Evolutionary conservation across 306 rosid species (phyloP).

Genomic region (Argentina anserina): DNA sequence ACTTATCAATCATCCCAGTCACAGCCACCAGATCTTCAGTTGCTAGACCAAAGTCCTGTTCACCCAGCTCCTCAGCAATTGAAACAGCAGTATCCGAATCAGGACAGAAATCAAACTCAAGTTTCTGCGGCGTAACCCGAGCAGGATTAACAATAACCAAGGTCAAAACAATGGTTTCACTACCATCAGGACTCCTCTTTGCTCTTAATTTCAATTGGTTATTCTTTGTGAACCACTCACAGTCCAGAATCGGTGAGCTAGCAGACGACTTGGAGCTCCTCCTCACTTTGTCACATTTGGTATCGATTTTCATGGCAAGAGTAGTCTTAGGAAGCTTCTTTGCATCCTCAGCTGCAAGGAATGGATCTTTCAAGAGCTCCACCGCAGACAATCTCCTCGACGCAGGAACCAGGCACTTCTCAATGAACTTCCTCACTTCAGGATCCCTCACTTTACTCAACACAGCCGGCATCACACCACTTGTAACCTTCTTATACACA

Average conservation of each 20-base stretch:
- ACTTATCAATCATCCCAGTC: slow-evolving; percentile 57
- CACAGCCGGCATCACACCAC: slow-evolving; percentile 4
- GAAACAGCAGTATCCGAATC: slow-evolving; percentile 64
- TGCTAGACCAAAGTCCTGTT: slow-evolving; percentile 52
- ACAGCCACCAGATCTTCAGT: slow-evolving; percentile 53
- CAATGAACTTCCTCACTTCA: neutral
- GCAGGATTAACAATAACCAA: neutral
- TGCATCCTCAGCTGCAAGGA: neutral
- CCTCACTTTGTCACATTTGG: neutral
- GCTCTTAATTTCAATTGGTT: neutral
- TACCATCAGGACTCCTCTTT: neutral
- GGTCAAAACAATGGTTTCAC: neutral
- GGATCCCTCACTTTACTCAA: slow-evolving; percentile 7
- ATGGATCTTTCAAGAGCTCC: neutral
- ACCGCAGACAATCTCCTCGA: neutral
- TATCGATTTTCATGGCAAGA: neutral
- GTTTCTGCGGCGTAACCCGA: neutral
- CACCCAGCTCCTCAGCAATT: slow-evolving; percentile 91
- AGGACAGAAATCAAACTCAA: neutral
- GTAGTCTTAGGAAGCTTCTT: neutral
- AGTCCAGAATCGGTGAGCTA: neutral
- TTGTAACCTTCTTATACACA: slow-evolving; percentile 15
- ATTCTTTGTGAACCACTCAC: neutral
- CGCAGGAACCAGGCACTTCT: neutral
- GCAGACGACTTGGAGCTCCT: neutral